phyloP scores from a whole-genome alignment of 345 rosid species.

The Nasturtium officinale region DNA sequence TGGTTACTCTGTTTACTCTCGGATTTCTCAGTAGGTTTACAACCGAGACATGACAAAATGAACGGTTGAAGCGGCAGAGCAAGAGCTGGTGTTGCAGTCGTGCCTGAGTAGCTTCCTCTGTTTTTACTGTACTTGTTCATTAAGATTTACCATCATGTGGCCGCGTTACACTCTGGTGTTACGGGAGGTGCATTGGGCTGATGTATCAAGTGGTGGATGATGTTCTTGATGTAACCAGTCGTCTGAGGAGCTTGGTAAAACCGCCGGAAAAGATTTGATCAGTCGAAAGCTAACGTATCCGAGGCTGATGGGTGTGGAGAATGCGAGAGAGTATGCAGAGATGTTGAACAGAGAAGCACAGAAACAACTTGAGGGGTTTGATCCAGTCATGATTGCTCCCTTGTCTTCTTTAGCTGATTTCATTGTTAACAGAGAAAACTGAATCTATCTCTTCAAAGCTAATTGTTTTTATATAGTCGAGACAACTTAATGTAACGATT shows the following conservation, averaged over 20 bases:
- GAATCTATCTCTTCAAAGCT: not conserved
- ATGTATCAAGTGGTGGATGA: slow-evolving; percentile 1
- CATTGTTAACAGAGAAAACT: slow-evolving; percentile 2
- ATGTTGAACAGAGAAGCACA: slow-evolving; percentile 1
- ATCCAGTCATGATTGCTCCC: not conserved
- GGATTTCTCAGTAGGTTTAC: too few relatives aligned
- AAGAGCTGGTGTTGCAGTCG: slow-evolving; percentile 44
- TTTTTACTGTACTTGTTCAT: slow-evolving; percentile 12
- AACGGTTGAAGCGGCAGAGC: slow-evolving; percentile 51
- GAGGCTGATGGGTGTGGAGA: slow-evolving; percentile 1
- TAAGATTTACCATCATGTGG: not conserved
- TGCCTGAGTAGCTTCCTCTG: slow-evolving; percentile 21
- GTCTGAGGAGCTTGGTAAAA: not conserved
- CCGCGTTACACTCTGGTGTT: not conserved
- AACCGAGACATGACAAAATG: slow-evolving; percentile 68
- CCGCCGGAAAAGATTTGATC: not conserved
- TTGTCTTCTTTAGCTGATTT: slow-evolving; percentile 7
- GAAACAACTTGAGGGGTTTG: slow-evolving; percentile 1
- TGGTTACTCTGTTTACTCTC: too few relatives aligned
- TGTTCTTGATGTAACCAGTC: not conserved
- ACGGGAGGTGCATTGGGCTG: not conserved
- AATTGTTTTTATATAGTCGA: not conserved
- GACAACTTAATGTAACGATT: not conserved
- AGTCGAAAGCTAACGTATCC: slow-evolving; percentile 3
- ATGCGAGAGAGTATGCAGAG: slow-evolving; percentile 1